Conservation (phyloP, 1,284 basidiomycete species). For the Fomitiporia mediterranea region DNA sequence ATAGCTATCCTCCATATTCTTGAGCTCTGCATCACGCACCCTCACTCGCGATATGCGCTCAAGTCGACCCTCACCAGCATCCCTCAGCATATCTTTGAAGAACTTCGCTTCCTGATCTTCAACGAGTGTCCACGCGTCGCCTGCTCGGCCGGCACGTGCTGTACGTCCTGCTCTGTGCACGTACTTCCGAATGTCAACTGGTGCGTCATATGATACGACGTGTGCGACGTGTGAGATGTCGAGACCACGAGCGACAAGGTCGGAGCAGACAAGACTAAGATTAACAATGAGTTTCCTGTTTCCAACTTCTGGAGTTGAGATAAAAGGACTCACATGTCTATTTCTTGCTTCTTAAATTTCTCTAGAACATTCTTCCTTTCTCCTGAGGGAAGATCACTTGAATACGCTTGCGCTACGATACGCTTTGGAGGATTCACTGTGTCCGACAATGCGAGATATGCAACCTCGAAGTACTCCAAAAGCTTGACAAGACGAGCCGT, state of each 20-base stretch:
- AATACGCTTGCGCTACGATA: constrained; percentile 68
- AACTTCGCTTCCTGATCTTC: constrained; percentile 92
- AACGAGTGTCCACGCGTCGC: constrained; percentile 91
- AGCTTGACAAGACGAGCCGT: constrained; percentile 80
- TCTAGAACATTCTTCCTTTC: constrained; percentile 79
- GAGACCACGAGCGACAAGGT: constrained; percentile 95
- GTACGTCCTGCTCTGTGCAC: constrained; percentile 95
- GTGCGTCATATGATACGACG: constrained; percentile 92
- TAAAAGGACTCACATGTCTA: constrained; percentile 70
- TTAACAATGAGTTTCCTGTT: background rate
- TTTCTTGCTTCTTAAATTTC: constrained; percentile 75
- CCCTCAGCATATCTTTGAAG: constrained; percentile 83
- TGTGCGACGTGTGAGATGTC: constrained; percentile 90
- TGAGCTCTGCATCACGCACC: constrained; percentile 62
- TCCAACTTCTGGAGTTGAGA: background rate
- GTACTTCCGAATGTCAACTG: constrained; percentile 97
- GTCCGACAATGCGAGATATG: constrained; percentile 28
- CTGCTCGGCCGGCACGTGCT: constrained; percentile 82
- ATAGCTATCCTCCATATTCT: constrained; percentile 55
- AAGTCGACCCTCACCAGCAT: constrained; percentile 59
- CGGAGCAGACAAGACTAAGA: constrained; percentile 84
- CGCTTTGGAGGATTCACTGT: constrained; percentile 24
- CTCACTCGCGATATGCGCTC: constrained; percentile 69
- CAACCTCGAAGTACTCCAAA: constrained; percentile 77
- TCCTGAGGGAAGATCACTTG: constrained; percentile 73